phyloP scores from a whole-genome alignment of 2,329 filamentous ascomycete species.

The Paraphoma chrysanthemicola region DNA sequence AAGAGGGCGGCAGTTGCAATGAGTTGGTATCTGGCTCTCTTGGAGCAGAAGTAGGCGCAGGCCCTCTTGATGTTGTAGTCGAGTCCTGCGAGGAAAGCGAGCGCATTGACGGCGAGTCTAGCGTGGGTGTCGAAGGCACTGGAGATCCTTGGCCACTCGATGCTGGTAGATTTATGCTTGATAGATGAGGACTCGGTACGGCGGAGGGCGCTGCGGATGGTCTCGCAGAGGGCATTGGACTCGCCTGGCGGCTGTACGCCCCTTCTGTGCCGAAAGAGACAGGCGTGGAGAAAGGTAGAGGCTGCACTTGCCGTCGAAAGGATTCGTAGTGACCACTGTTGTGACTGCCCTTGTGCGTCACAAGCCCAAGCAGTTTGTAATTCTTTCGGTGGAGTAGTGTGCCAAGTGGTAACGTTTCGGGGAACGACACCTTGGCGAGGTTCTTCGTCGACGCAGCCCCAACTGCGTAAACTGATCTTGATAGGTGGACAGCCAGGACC shows the following conservation, averaged over 20 bases:
- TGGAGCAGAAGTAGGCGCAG: constrained; percentile 40
- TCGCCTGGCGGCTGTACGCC: constrained; percentile 70
- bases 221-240: constrained; percentile 53
- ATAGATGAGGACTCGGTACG: constrained; percentile 57
- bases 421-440: constrained; percentile 90
- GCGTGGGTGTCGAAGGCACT: constrained; percentile 25
- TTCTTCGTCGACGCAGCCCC: constrained; percentile 86
- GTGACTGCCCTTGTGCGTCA: constrained; percentile 95
- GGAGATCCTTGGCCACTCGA: constrained; percentile 35
- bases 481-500: constrained; percentile 89
- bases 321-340: constrained; percentile 97
- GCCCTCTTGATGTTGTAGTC: constrained; percentile 25
- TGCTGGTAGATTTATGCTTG: constrained; percentile 35
- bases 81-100: constrained; percentile 47
- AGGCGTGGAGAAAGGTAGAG: constrained; percentile 81
- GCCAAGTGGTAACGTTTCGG: constrained; percentile 83
- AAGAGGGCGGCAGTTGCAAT: constrained; percentile 20
- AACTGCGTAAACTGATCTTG: constrained; percentile 87
- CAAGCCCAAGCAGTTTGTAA: constrained; percentile 85
- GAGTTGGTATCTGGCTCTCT: constrained; percentile 33
- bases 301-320: constrained; percentile 83
- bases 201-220: constrained; percentile 46
- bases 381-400: constrained; percentile 77
- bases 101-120: constrained; percentile 39
- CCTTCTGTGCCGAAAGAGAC: constrained; percentile 78